Evolutionary conservation across 441 rosid genomes (phyloP).

Genomic region (Pelargonium australe): DNA sequence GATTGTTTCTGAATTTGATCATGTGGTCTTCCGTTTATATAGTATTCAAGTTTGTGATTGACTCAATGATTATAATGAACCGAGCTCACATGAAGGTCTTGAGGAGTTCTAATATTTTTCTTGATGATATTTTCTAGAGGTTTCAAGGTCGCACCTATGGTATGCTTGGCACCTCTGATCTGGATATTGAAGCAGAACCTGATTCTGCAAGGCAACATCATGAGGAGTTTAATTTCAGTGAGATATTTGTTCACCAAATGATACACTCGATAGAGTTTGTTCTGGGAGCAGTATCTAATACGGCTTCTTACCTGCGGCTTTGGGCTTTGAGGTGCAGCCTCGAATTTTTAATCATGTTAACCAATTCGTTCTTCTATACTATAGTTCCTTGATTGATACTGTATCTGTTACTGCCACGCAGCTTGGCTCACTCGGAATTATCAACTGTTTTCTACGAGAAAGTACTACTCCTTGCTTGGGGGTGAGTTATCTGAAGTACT

Average conservation of each 20-base stretch:
- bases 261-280: conserved; percentile 95
- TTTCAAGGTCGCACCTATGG: conserved; percentile 70
- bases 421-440: conserved; percentile 90
- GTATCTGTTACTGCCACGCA: conserved; percentile 28
- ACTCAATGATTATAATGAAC: not conserved
- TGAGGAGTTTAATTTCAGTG: conserved; percentile 71
- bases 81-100: not conserved
- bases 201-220: conserved; percentile 46
- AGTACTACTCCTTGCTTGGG: conserved; percentile 80
- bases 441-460: conserved; percentile 91
- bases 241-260: conserved; percentile 85
- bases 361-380: conserved; percentile 1
- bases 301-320: conserved; percentile 91
- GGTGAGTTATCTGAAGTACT: conserved; percentile 49
- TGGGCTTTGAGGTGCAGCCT: conserved; percentile 47
- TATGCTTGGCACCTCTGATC: conserved; percentile 27
- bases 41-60: not conserved
- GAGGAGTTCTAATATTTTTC: not conserved
- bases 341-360: conserved; percentile 9
- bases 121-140: conserved; percentile 37
- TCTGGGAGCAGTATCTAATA: conserved; percentile 92
- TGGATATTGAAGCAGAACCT: conserved; percentile 41
- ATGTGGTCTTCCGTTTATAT: not conserved
- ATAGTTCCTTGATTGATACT: conserved; percentile 18
- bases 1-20: not conserved